Percentiles rank a stretch among this genome's conserved stretches.
These are phyloP conservation scores for Karstenula rhodostoma DNA, from an alignment of 2,329 filamentous ascomycete genomes.

Conservation along the genomic window DNA sequence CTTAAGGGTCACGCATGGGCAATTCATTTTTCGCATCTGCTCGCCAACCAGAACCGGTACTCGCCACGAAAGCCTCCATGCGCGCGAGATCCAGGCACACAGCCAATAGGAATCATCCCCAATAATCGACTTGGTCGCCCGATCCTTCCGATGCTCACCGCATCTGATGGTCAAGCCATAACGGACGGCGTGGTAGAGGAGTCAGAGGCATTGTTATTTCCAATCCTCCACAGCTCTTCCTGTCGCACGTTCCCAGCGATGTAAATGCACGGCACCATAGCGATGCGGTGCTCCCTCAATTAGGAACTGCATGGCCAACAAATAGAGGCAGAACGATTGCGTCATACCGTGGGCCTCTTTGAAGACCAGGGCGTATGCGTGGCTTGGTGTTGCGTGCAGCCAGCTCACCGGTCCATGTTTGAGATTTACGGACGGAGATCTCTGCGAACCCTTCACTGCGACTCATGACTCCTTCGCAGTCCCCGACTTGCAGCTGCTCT, in stretches of 20 bases:
- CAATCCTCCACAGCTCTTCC: neutral
- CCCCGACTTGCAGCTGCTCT: neutral
- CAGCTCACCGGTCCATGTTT: constrained; percentile 11
- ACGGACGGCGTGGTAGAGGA: neutral
- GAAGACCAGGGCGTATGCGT: constrained; percentile 10
- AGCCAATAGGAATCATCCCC: neutral
- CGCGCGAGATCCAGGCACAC: neutral
- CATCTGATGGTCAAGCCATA: neutral
- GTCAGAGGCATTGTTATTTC: neutral
- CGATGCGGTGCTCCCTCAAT: constrained; percentile 1
- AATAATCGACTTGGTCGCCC: neutral
- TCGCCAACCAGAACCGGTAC: constrained; percentile 6
- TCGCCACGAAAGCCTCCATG: constrained; percentile 1
- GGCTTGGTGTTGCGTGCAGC: constrained; percentile 18
- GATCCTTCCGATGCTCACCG: constrained; percentile 6
- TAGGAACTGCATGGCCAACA: neutral
- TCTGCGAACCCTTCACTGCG: neutral
- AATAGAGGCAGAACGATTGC: neutral
- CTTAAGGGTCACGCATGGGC: constrained; percentile 4
- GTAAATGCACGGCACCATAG: neutral
- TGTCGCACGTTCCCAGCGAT: neutral
- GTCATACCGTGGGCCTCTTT: neutral
- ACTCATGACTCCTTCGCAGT: neutral
- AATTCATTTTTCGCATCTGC: neutral
- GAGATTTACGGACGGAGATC: constrained; percentile 6